Conservation (phyloP, 2,329 filamentous ascomycete genomes). For the Thelonectria discophora region DNA sequence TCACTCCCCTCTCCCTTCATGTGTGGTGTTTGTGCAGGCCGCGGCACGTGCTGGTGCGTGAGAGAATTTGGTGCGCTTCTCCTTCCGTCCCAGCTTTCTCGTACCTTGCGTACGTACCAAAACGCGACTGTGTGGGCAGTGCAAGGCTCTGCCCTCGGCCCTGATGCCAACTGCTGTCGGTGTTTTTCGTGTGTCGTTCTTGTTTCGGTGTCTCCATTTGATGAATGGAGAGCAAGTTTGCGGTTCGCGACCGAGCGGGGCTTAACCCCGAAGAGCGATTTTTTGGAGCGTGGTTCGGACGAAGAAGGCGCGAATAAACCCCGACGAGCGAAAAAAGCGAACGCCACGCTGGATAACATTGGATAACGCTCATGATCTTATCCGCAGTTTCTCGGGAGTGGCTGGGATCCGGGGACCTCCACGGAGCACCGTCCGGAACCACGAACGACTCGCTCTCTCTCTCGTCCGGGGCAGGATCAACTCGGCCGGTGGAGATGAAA, state of each 20-base stretch:
- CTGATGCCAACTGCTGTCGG: no score
- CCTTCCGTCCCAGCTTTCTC: slow-evolving; percentile 6
- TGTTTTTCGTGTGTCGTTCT: no score
- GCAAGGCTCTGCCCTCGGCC: background rate
- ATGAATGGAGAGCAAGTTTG: background rate
- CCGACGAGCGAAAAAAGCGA: no score
- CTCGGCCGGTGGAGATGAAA: slow-evolving; percentile 24
- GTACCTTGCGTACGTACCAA: background rate
- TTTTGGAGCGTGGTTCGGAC: no score
- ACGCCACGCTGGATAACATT: no score
- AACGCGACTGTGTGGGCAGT: background rate
- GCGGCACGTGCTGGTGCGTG: slow-evolving; percentile 20
- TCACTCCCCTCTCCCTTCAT: background rate
- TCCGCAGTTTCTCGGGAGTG: no score
- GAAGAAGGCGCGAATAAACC: no score
- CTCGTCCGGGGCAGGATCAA: slow-evolving; percentile 7
- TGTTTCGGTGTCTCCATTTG: slow-evolving; percentile 6
- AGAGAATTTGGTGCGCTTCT: slow-evolving; percentile 1
- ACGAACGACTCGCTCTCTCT: background rate
- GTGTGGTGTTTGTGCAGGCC: background rate
- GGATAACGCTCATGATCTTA: no score
- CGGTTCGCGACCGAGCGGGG: background rate
- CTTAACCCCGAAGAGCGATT: no score
- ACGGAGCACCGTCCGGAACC: slow-evolving; percentile 3
- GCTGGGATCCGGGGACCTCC: slow-evolving; percentile 6